Conservation (phyloP, 768 basidiomycete genomes). For the Xerocomellus intermedius region DNA sequence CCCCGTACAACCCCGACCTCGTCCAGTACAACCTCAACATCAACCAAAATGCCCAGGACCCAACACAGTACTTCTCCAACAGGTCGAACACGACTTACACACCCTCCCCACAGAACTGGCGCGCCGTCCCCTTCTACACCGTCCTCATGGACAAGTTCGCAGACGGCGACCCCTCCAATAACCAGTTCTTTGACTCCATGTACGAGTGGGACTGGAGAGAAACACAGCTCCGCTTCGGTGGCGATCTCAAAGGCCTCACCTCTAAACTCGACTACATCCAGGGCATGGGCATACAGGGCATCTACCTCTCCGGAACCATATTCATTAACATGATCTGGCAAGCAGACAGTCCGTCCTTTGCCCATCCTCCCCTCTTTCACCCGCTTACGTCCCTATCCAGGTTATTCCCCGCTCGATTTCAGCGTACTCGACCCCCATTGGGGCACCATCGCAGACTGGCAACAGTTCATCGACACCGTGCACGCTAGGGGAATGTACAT, state of each 20-base stretch:
- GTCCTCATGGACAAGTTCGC: slow-evolving; percentile 91
- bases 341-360: slow-evolving; percentile 76
- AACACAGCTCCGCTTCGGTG: slow-evolving; percentile 86
- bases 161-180: slow-evolving; percentile 89
- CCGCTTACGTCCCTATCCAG: slow-evolving; percentile 27
- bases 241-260: slow-evolving; percentile 79
- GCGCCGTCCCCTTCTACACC: slow-evolving; percentile 75
- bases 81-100: slow-evolving; percentile 69
- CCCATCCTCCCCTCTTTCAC: neutral
- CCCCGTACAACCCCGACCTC: slow-evolving; percentile 68
- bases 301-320: slow-evolving; percentile 91
- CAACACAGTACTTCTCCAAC: slow-evolving; percentile 61
- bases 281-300: slow-evolving; percentile 80
- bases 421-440: slow-evolving; percentile 90
- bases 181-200: slow-evolving; percentile 80
- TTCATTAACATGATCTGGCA: slow-evolving; percentile 98
- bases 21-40: slow-evolving; percentile 75
- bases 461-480: slow-evolving; percentile 65
- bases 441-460: slow-evolving; percentile 84
- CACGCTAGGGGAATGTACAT: slow-evolving; percentile 87
- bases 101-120: slow-evolving; percentile 83
- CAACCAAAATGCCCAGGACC: slow-evolving; percentile 67
- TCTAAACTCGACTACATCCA: slow-evolving; percentile 81
- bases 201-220: slow-evolving; percentile 87
- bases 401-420: slow-evolving; percentile 93